Percentiles rank a stretch among this genome's conserved stretches.
These are phyloP conservation scores for Mycena latifolia DNA, from an alignment of 768 basidiomycete species.

Conservation along the genomic window DNA sequence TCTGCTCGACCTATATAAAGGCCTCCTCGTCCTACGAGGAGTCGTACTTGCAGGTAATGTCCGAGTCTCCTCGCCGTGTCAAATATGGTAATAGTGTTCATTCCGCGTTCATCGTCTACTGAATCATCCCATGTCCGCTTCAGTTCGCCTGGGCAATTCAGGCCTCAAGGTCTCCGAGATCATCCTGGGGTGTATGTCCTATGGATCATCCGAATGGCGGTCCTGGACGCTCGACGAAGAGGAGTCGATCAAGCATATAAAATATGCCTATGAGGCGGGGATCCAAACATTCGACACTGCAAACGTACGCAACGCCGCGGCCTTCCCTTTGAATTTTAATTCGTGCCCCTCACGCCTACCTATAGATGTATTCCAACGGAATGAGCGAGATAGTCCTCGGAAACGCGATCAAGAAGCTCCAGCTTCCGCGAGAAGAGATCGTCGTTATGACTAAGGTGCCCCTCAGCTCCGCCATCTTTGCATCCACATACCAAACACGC, in stretches of 20 bases:
- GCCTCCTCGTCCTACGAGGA: too few relatives aligned
- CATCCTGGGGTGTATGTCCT: slow-evolving; percentile 4
- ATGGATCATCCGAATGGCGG: slow-evolving; percentile 44
- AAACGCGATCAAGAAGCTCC: slow-evolving; percentile 58
- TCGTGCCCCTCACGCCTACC: too few relatives aligned
- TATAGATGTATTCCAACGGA: slow-evolving; percentile 60
- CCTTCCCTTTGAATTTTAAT: slow-evolving; percentile 16
- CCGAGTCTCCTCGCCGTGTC: neutral
- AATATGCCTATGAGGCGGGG: slow-evolving; percentile 54
- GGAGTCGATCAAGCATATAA: slow-evolving; percentile 57
- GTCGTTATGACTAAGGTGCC: slow-evolving; percentile 68
- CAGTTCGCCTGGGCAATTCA: slow-evolving; percentile 6
- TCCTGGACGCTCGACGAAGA: slow-evolving; percentile 61
- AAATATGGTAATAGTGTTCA: neutral
- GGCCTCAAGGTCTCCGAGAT: slow-evolving; percentile 5
- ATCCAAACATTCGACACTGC: slow-evolving; percentile 43
- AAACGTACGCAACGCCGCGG: neutral
- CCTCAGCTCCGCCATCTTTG: too few relatives aligned
- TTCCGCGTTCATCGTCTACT: neutral
- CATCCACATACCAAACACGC: too few relatives aligned
- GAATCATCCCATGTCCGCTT: neutral
- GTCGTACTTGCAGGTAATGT: neutral
- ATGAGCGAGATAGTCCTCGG: slow-evolving; percentile 62
- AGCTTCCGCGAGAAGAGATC: slow-evolving; percentile 62
- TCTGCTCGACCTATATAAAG: neutral